Evolutionary conservation across 2,329 filamentous ascomycete species (phyloP).

Genomic region (Dactylellina sp.): DNA sequence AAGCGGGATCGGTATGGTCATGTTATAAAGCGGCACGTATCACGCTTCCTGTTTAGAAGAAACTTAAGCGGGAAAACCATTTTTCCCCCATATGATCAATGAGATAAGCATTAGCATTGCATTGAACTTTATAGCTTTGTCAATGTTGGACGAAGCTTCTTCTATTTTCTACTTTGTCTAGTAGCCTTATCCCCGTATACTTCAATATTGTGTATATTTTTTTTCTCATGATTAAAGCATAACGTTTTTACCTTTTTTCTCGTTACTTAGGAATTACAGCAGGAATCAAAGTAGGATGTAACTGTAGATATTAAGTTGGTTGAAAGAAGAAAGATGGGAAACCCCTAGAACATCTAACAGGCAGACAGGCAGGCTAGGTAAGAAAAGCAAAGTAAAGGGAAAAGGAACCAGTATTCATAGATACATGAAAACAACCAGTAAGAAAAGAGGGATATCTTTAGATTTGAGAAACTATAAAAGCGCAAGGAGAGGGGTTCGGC

Average conservation of each 20-base stretch:
- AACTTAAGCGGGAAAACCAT: no score
- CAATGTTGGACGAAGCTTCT: no score
- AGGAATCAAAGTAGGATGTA: no score
- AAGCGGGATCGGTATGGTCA: constrained; percentile 90
- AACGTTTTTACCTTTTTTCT: not conserved
- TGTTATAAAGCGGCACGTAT: no score
- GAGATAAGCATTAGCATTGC: no score
- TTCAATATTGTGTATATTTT: constrained; percentile 21
- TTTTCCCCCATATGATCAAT: no score
- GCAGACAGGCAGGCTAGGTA: constrained; percentile 34
- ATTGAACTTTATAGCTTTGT: not conserved
- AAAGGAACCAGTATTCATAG: constrained; percentile 9
- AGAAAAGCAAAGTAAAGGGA: constrained; percentile 13
- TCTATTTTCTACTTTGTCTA: not conserved
- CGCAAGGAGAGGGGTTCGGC: not conserved
- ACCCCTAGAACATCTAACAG: constrained; percentile 30
- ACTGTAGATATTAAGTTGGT: not conserved
- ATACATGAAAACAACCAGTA: constrained; percentile 9
- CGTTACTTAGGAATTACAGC: not conserved
- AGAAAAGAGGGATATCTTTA: constrained; percentile 16
- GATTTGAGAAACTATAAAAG: not conserved
- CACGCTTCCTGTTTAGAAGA: no score
- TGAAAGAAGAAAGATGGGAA: not conserved
- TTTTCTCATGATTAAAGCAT: constrained; percentile 2
- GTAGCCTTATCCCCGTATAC: not conserved